Evolutionary conservation across 2,329 filamentous ascomycete genomes (phyloP).

Genomic region (Apiospora rasikravindrae): DNA sequence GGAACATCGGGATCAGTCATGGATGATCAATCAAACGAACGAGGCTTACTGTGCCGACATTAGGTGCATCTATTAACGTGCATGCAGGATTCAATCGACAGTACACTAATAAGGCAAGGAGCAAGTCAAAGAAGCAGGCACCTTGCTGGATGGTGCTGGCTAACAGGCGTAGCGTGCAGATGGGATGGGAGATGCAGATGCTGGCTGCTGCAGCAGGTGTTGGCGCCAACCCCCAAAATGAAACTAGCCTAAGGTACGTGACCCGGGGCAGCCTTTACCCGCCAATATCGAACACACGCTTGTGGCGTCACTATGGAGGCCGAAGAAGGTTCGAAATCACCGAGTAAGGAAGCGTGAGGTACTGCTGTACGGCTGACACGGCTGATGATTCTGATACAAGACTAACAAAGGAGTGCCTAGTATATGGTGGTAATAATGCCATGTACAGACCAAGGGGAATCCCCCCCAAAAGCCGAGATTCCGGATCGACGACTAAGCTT

Average conservation of each 20-base stretch:
- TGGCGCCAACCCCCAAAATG: background rate
- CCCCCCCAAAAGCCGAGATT: background rate
- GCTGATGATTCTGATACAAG: background rate
- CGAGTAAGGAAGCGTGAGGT: background rate
- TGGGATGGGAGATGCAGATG: background rate
- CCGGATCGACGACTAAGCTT: background rate
- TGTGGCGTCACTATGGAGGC: conserved; percentile 10
- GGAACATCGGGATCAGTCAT: background rate
- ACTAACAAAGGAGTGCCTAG: background rate
- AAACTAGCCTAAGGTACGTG: conserved; percentile 7
- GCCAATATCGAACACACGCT: conserved; percentile 8
- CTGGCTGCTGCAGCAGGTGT: background rate
- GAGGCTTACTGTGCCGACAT: background rate
- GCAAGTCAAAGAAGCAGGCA: background rate
- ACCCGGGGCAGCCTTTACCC: conserved; percentile 2
- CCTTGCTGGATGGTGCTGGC: background rate
- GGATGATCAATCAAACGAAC: background rate
- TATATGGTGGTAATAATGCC: background rate
- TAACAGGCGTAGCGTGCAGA: background rate
- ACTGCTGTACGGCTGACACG: conserved; percentile 8
- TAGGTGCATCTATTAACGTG: background rate
- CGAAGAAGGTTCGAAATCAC: conserved; percentile 16
- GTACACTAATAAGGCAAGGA: background rate
- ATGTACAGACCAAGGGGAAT: background rate
- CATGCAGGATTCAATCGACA: background rate